These are phyloP conservation scores for Chrysosporium keratinophilum DNA, from an alignment of 2,329 filamentous ascomycete species.

Conservation along the genomic window DNA sequence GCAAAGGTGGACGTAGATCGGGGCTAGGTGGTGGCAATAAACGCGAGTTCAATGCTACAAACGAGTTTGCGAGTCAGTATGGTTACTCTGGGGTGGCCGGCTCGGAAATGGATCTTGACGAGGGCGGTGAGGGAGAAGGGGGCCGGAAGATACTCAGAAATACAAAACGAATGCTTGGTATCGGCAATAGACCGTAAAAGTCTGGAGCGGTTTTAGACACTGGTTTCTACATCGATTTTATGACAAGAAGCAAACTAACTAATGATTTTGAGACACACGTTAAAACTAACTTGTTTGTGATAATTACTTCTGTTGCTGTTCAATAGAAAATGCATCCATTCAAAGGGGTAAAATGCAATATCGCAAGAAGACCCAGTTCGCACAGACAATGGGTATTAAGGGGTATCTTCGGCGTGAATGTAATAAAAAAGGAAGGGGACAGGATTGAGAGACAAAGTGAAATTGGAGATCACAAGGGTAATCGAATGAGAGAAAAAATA, in stretches of 20 bases:
- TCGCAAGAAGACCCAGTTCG: too few species aligned
- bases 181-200: conserved; percentile 24
- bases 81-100: conserved; percentile 2
- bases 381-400: not conserved
- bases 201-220: not conserved
- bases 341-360: not conserved
- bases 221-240: too few species aligned
- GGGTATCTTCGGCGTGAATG: not conserved
- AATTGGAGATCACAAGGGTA: not conserved
- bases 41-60: conserved; percentile 16
- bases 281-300: not conserved
- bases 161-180: conserved; percentile 28
- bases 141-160: conserved; percentile 19
- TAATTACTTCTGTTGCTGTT: not conserved
- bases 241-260: too few species aligned
- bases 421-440: not conserved
- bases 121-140: conserved; percentile 2
- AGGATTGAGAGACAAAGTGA: not conserved
- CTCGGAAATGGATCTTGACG: conserved; percentile 6
- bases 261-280: too few species aligned
- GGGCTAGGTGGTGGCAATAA: conserved; percentile 15
- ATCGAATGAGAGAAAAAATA: not conserved
- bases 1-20: conserved; percentile 7
- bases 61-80: conserved; percentile 6
- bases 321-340: not conserved